A percentile compares a stretch with the other conserved stretches of the same genome.
Conservation (phyloP, 345 rosid genomes). For the Dovyalis caffra region DNA sequence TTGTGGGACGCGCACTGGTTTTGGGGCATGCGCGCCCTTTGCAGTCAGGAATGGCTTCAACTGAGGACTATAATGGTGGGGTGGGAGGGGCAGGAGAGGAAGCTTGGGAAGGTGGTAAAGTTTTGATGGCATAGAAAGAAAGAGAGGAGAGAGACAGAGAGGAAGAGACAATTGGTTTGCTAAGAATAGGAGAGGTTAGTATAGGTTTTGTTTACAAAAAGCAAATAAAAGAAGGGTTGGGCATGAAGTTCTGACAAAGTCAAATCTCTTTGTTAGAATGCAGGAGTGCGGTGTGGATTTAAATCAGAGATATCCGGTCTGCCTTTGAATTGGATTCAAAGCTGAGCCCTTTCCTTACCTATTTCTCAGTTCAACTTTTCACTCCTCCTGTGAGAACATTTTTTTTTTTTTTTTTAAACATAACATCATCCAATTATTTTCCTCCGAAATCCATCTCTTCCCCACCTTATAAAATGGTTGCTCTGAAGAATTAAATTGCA, state of each 20-base stretch:
- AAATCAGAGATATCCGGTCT: constrained; percentile 25
- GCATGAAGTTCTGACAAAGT: constrained; percentile 12
- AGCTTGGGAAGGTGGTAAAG: constrained; percentile 6
- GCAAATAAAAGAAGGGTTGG: background rate
- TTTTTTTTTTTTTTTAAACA: too few relatives aligned
- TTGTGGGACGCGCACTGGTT: constrained; percentile 44
- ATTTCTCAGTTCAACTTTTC: background rate
- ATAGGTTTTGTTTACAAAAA: background rate
- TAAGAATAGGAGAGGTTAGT: constrained; percentile 31
- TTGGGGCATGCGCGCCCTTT: constrained; percentile 71
- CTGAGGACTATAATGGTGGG: constrained; percentile 1
- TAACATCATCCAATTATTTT: background rate
- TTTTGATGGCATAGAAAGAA: constrained; percentile 28
- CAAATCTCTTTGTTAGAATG: background rate
- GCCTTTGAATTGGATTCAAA: constrained; percentile 23
- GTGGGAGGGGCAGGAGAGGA: constrained; percentile 7
- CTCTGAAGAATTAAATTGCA: background rate
- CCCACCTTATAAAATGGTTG: background rate
- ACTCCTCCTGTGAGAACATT: background rate
- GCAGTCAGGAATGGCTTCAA: constrained; percentile 34
- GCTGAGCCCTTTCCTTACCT: background rate
- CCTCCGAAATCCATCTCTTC: background rate
- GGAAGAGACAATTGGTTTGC: constrained; percentile 5
- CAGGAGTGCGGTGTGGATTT: background rate
- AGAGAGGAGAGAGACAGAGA: background rate